Evolutionary conservation across 345 rosid species (phyloP), one percentile per base, ranked within the genome.

Genomic region (Syzygium aromaticum): DNA sequence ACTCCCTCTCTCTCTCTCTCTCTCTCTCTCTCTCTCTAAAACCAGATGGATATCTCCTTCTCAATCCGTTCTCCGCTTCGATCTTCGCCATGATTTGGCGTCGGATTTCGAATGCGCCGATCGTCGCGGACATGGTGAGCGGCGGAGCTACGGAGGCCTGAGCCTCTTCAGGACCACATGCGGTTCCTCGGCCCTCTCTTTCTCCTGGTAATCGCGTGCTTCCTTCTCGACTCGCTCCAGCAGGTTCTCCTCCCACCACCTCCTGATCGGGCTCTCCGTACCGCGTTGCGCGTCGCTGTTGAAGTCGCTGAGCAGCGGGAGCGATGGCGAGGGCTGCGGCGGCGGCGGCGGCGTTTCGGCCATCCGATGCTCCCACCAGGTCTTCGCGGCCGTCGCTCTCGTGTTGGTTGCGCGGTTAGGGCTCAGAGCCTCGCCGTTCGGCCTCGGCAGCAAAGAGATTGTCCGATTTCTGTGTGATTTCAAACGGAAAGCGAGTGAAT

Each of bases 401-500:
- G 77, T 92, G 87, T 89, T 86, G 84, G 85, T 94, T 86, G 90
- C 90, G 59, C 77, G 77, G 67, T 51, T 92, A 46, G 94, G 95
- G 38, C 77, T 91, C 14, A 92, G 87, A 88, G 82, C 90, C 84
- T 85, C 92, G 87, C 90, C 82, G 56, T 67, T 88, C 88, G 88
- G 92, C 54, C 87, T 84, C 85, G 84, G 77, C 51, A 88, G 86
- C 1, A 87, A 85, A 86, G 87, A 87, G 40, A 86, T 90, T 30
- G 67, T 88, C 88, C 91, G 91, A 57, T 87, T 67, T 86, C 11
- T 54, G 22, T 88, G 88, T 85, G 87, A 61, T 17, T 15, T 85
- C 86, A 88, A 88, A 86, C 89, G 88, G 22, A 90, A 90, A 91
- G 80, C 92, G 11, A 80, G 85, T 33, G 77, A 77, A 57, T 6